phyloP scores from a whole-genome alignment of 306 rosid genomes.

The Gastrolobium villosum region DNA sequence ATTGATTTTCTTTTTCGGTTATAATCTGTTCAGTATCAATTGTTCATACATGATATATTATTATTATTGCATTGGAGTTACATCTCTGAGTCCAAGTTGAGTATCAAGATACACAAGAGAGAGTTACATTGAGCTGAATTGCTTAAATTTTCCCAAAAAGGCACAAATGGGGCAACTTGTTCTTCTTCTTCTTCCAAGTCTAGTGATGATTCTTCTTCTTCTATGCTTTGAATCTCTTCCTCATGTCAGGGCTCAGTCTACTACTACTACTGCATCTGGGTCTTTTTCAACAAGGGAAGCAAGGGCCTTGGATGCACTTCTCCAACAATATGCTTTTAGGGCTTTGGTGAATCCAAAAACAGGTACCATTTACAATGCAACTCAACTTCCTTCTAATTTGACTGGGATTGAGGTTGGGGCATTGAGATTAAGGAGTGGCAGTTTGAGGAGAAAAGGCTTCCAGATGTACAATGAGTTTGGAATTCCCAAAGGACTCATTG shows the following conservation, averaged over 20 bases:
- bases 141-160: slow-evolving; percentile 27
- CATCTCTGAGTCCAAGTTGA: slow-evolving; percentile 38
- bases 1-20: slow-evolving; percentile 52
- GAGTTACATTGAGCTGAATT: slow-evolving; percentile 57
- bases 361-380: slow-evolving; percentile 61
- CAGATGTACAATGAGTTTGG: slow-evolving; percentile 67
- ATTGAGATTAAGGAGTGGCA: slow-evolving; percentile 85
- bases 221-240: slow-evolving; percentile 59
- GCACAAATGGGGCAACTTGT: slow-evolving; percentile 80
- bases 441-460: slow-evolving; percentile 79
- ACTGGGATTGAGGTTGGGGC: slow-evolving; percentile 63
- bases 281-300: slow-evolving; percentile 50
- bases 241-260: slow-evolving; percentile 56
- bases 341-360: slow-evolving; percentile 68
- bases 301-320: slow-evolving; percentile 57
- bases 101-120: slow-evolving; percentile 30
- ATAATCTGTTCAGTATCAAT: not conserved
- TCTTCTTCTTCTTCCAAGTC: slow-evolving; percentile 57
- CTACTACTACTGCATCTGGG: slow-evolving; percentile 15
- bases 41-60: slow-evolving; percentile 8
- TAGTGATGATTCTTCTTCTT: slow-evolving; percentile 57
- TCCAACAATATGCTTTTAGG: slow-evolving; percentile 68
- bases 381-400: slow-evolving; percentile 61
- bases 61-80: slow-evolving; percentile 31
- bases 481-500: slow-evolving; percentile 64